Percentiles rank a stretch among this genome's conserved stretches.
Evolutionary conservation across 768 basidiomycete genomes (phyloP).

Genomic region (Amanita fuliginea): DNA sequence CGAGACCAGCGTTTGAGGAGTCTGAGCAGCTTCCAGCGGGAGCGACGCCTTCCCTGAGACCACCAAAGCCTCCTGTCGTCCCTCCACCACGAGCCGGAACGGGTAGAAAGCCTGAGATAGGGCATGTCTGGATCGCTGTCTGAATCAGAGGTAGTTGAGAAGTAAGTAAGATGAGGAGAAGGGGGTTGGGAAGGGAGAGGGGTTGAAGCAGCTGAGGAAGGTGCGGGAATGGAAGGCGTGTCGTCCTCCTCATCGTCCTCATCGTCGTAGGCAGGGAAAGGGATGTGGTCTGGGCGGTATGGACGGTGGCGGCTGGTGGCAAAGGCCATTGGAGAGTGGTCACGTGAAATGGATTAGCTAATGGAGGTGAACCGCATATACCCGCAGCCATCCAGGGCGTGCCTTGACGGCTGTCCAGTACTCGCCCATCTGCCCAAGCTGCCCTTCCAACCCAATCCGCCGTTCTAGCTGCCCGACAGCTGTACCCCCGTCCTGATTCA

Average conservation of each 20-base stretch:
- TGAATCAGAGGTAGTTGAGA: constrained; percentile 42
- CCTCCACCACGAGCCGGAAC: constrained; percentile 26
- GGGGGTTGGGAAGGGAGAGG: constrained; percentile 53
- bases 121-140: constrained; percentile 50
- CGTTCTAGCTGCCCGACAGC: constrained; percentile 41
- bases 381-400: constrained; percentile 62
- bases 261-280: constrained; percentile 9
- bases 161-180: constrained; percentile 50
- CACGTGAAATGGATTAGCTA: constrained; percentile 12
- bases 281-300: constrained; percentile 1
- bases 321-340: neutral
- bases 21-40: constrained; percentile 36
- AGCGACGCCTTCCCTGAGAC: constrained; percentile 42
- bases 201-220: constrained; percentile 33
- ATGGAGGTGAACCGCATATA: constrained; percentile 40
- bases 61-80: constrained; percentile 49
- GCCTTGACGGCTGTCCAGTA: constrained; percentile 66
- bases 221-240: constrained; percentile 4
- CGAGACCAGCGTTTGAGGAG: constrained; percentile 43
- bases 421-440: constrained; percentile 22
- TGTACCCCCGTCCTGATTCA: constrained; percentile 37
- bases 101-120: constrained; percentile 20
- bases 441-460: constrained; percentile 32
- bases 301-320: neutral
- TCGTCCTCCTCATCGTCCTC: constrained; percentile 15